phyloP scores from a whole-genome alignment of 73 alveolate species.

The Durusdinium trenchii region DNA sequence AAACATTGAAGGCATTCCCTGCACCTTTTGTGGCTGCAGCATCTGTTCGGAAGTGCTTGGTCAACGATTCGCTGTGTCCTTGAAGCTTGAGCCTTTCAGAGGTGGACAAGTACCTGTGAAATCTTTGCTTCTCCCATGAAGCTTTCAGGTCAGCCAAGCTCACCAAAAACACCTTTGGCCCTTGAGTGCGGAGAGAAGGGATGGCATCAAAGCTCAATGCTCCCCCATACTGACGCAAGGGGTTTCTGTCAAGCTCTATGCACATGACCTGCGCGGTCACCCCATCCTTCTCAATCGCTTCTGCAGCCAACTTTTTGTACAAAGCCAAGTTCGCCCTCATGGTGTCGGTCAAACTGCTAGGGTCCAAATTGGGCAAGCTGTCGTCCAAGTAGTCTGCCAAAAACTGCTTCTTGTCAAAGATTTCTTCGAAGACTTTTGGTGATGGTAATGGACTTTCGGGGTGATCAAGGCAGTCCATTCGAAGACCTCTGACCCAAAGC shows the following conservation, averaged over 20 bases:
- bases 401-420: neutral
- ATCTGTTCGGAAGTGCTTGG: neutral
- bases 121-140: neutral
- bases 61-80: neutral
- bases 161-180: neutral
- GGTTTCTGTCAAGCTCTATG: neutral
- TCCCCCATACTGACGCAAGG: neutral
- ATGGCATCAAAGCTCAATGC: neutral
- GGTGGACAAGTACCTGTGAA: neutral
- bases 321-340: neutral
- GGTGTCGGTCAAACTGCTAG: neutral
- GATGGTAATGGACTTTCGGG: neutral
- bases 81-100: neutral
- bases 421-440: neutral
- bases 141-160: neutral
- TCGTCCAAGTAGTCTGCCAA: neutral
- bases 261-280: neutral
- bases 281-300: neutral
- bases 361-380: neutral
- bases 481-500: neutral
- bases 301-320: neutral
- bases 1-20: conserved; percentile 16
- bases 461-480: neutral
- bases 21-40: neutral
- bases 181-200: neutral